phyloP scores from a whole-genome alignment of 1,284 basidiomycete genomes.

The Cryptococcus sp. region DNA sequence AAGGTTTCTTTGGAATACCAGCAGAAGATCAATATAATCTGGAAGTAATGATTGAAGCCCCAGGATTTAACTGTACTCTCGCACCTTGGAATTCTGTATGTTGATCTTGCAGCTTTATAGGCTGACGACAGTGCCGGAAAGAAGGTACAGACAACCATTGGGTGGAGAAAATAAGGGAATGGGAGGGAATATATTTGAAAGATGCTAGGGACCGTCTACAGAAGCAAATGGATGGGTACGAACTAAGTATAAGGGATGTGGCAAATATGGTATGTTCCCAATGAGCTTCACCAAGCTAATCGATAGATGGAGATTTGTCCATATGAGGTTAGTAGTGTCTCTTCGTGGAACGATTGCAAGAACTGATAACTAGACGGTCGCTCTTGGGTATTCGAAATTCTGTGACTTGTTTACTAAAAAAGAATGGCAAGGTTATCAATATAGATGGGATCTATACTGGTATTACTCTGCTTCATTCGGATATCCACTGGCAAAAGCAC shows the following conservation, averaged over 20 bases:
- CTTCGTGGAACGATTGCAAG: not conserved
- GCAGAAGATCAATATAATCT: conserved; percentile 48
- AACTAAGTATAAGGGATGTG: conserved; percentile 65
- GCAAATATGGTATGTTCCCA: conserved; percentile 48
- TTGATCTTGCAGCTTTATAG: not conserved
- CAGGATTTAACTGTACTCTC: conserved; percentile 51
- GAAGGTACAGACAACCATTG: conserved; percentile 3
- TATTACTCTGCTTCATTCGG: conserved; percentile 47
- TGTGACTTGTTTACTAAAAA: conserved; percentile 60
- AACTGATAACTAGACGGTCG: conserved; percentile 43
- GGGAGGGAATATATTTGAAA: conserved; percentile 67
- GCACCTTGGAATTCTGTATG: conserved; percentile 52
- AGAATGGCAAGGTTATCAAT: conserved; percentile 64
- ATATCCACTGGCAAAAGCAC: conserved; percentile 42
- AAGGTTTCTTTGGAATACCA: conserved; percentile 49
- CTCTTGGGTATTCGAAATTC: conserved; percentile 51
- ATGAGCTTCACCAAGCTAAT: conserved; percentile 53
- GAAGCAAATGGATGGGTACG: conserved; percentile 59
- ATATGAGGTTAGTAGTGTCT: conserved; percentile 52
- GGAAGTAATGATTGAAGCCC: conserved; percentile 49
- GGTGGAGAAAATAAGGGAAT: conserved; percentile 46
- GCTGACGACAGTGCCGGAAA: conserved; percentile 14
- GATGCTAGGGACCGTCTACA: conserved; percentile 63
- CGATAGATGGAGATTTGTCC: conserved; percentile 53
- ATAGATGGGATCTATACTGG: conserved; percentile 50